Evolutionary conservation across 2,329 filamentous ascomycete genomes (phyloP), one percentile per base, ranked within the genome.

Genomic region (Diaporthe destruens): DNA sequence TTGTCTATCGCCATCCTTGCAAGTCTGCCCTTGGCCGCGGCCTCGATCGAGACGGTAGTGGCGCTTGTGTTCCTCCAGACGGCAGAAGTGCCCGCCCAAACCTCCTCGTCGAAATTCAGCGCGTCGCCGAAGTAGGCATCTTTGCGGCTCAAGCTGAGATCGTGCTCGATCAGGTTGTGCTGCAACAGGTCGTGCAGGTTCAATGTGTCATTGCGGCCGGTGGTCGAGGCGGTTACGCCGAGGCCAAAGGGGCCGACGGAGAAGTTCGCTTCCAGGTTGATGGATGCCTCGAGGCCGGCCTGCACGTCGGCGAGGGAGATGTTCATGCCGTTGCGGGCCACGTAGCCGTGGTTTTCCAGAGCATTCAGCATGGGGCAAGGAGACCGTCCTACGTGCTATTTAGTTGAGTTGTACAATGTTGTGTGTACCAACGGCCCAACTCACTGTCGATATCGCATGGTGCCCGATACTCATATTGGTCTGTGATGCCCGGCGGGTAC

Each of bases 331-430:
- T 72, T 29, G 11, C 51, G 49, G n/a, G 59, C 29, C n/a, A 72
- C 34, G 39, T 67, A 59, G 8, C 61, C 70, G 23, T 72, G 70
- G 39, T 72, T 72, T 39, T 61, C 70, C 20, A 68, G 25, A 4
- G 61, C 57, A n/a, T 72, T 72, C 20, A 72, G 25, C 51, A 72
- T 67, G 2, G 70, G 70, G 25, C 61, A 69, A 9, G 67, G 54
- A 25, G 67, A 57, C 14, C 54, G 67, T 14, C 67, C 67, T 61
- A 9, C 1, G 18, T 16, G 6, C 1, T 4, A 18, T 36, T 44
- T 42, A 49, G 56, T 23, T 32, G 23, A 47, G 16, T n/a, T 34
- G n/a, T 14, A 34, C 9, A 6, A 11, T 8, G 6, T 6, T n/a
- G 20, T n/a, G 20, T n/a, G 14, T 47, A 36, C 1, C 8, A 12